phyloP scores from a whole-genome alignment of 169 alveolate genomes.

The Eimeria acervulina region DNA sequence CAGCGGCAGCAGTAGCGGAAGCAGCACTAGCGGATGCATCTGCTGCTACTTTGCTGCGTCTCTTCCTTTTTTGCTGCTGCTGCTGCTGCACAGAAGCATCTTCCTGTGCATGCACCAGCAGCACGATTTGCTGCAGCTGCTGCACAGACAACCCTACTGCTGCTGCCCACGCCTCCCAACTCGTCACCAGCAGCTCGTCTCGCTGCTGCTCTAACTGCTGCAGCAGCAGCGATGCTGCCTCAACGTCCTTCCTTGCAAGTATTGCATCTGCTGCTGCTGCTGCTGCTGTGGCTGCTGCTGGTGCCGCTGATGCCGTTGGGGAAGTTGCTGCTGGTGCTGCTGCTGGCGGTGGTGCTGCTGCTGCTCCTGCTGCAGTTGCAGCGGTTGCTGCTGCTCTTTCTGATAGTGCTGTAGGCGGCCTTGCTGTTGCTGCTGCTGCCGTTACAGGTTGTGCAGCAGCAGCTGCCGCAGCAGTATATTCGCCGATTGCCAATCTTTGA shows the following conservation, averaged over 20 bases:
- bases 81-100: not conserved
- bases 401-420: not conserved
- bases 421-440: not conserved
- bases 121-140: conserved; percentile 62
- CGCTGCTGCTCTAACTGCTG: conserved; percentile 63
- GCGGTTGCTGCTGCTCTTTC: not conserved
- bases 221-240: conserved; percentile 35
- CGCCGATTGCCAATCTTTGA: not conserved
- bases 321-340: not conserved
- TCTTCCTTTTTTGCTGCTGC: not conserved
- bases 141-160: conserved; percentile 25
- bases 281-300: conserved; percentile 30
- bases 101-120: not conserved
- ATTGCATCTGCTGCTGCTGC: not conserved
- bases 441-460: not conserved
- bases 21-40: not conserved
- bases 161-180: conserved; percentile 58
- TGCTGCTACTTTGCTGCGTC: not conserved
- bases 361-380: not conserved
- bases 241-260: not conserved
- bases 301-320: not conserved
- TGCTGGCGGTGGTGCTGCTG: not conserved
- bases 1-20: not conserved
- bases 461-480: not conserved
- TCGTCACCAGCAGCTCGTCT: conserved; percentile 20